These are phyloP conservation scores for Fusarium miscanthi DNA, from an alignment of 2,329 filamentous ascomycete species.

Conservation along the genomic window DNA sequence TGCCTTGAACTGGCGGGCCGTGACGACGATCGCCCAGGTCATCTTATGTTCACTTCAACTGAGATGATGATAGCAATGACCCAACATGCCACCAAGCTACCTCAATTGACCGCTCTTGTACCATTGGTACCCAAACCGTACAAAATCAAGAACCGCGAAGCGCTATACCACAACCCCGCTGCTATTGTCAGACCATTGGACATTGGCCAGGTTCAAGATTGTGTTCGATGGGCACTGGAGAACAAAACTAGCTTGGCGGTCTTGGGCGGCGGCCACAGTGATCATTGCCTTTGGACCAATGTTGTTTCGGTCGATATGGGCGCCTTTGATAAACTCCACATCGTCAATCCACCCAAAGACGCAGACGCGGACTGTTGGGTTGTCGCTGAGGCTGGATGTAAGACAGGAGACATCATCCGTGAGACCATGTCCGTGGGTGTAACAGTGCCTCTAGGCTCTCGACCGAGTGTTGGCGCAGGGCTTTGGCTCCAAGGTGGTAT, in stretches of 20 bases:
- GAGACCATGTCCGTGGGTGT: conserved; percentile 59
- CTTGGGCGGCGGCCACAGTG: conserved; percentile 69
- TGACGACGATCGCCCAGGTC: conserved; percentile 49
- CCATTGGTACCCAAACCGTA: conserved; percentile 46
- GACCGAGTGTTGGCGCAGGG: conserved; percentile 72
- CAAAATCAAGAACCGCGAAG: conserved; percentile 64
- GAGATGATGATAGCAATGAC: conserved; percentile 64
- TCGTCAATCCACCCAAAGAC: conserved; percentile 48
- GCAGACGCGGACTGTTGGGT: conserved; percentile 49
- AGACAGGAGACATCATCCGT: conserved; percentile 63
- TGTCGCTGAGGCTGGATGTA: conserved; percentile 67
- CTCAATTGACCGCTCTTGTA: conserved; percentile 56
- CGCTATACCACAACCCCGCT: conserved; percentile 57
- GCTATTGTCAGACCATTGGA: conserved; percentile 58
- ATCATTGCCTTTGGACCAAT: conserved; percentile 64
- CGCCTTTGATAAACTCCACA: conserved; percentile 62
- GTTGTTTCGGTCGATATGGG: conserved; percentile 69
- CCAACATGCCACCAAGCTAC: conserved; percentile 55
- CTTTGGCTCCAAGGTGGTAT: conserved; percentile 74
- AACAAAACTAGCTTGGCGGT: conserved; percentile 59
- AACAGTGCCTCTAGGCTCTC: conserved; percentile 68
- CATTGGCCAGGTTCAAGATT: conserved; percentile 62
- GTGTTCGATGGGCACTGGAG: conserved; percentile 66
- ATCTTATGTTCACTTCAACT: conserved; percentile 62
- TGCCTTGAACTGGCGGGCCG: conserved; percentile 60